Evolutionary conservation across 1,284 basidiomycete genomes (phyloP).

Genomic region (Stereum hirsutum): DNA sequence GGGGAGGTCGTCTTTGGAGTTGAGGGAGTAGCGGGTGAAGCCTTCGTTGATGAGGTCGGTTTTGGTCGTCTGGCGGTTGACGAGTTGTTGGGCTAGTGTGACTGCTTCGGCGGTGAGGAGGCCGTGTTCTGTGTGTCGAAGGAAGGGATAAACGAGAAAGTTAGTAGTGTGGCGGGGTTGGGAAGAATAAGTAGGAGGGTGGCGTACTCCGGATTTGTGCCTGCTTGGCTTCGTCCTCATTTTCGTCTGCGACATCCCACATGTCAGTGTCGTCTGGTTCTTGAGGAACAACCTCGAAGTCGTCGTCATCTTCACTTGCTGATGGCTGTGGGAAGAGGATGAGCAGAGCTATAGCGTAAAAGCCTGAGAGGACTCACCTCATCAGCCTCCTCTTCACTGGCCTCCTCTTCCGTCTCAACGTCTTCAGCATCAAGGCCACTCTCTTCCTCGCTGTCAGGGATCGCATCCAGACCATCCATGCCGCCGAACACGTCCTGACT

Average conservation of each 20-base stretch:
- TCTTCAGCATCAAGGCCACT: conserved; percentile 19
- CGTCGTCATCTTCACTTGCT: conserved; percentile 33
- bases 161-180: too few relatives aligned
- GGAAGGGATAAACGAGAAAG: conserved; percentile 4
- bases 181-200: neutral
- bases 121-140: conserved; percentile 80
- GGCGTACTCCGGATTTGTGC: conserved; percentile 63
- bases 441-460: conserved; percentile 30
- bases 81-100: conserved; percentile 85
- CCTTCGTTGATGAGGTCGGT: conserved; percentile 91
- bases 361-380: conserved; percentile 15
- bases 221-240: conserved; percentile 70
- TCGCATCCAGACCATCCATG: conserved; percentile 46
- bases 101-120: conserved; percentile 89
- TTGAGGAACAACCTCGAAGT: conserved; percentile 71
- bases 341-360: neutral
- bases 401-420: conserved; percentile 19
- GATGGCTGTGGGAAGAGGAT: conserved; percentile 7
- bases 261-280: conserved; percentile 42
- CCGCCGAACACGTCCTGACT: conserved; percentile 88
- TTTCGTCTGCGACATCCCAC: conserved; percentile 80
- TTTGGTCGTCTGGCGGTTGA: conserved; percentile 88
- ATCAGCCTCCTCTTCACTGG: conserved; percentile 25
- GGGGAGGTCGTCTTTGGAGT: conserved; percentile 88
- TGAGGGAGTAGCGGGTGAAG: conserved; percentile 90